Evolutionary conservation across 345 rosid genomes (phyloP).

Genomic region (Gossypium ekmanianum): DNA sequence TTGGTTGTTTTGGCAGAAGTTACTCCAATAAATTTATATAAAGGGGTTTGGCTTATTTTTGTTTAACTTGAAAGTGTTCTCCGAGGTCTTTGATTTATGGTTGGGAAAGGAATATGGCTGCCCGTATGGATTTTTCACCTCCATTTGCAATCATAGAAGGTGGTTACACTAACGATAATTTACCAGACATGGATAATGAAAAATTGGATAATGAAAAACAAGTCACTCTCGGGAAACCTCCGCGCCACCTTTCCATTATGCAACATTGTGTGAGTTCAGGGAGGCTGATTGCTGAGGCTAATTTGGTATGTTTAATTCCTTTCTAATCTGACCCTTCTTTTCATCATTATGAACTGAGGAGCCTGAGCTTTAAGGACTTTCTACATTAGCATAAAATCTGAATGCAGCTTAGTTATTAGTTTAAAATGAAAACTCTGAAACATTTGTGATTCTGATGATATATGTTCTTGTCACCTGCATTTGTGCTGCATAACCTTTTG

Average conservation of each 20-base stretch:
- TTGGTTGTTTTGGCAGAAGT: not conserved
- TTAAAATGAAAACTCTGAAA: not conserved
- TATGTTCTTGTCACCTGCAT: not conserved
- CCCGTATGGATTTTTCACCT: constrained; percentile 62
- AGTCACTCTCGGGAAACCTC: constrained; percentile 63
- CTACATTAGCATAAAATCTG: not conserved
- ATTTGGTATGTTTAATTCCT: constrained; percentile 39
- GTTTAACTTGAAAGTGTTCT: constrained; percentile 10
- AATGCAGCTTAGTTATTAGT: not conserved
- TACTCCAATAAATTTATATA: not conserved
- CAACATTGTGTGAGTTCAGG: constrained; percentile 43
- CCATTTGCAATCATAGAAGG: constrained; percentile 46
- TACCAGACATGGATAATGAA: constrained; percentile 31
- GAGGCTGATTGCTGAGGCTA: constrained; percentile 46
- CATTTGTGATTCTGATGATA: not conserved
- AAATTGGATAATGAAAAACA: constrained; percentile 46
- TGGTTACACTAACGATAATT: constrained; percentile 34
- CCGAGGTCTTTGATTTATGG: constrained; percentile 31
- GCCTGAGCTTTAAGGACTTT: not conserved
- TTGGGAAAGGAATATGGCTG: constrained; percentile 42
- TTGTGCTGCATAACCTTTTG: not conserved
- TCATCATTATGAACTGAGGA: not conserved
- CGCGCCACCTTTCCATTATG: constrained; percentile 48
- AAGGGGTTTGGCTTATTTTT: constrained; percentile 8
- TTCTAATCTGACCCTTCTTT: not conserved